Base-by-base conservation (phyloP, 1,284 basidiomycete species). In the Puccinia polysora region DNA sequence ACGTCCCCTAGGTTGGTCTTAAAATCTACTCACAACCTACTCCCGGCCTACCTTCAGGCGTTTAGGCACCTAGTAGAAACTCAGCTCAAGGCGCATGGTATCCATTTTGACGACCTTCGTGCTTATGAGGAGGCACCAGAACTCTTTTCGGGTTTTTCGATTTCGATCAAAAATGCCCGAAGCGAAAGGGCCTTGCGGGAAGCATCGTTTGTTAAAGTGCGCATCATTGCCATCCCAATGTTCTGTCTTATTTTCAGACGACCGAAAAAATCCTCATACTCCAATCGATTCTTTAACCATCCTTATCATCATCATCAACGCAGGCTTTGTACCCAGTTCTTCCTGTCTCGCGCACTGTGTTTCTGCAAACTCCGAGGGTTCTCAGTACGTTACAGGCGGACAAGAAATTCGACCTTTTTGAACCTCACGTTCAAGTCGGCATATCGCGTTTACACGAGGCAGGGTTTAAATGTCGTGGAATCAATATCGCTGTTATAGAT, bases 401-500 rank as follows among this genome's bases (percentile, higher is more conserved):
- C 10, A 43, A 20, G 20, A 32, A 20, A 43, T 32, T 20, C 15
- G 69, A 71, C 38, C 15, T 53, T 15, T 71, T 71, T n/a, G 69
- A 52, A 34, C 70, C 70, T 28, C 70, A 73, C 50, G 52, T 65
- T 45, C 70, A 73, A 73, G 62, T 59, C 34, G 62, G 60, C 36
- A 63, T 73, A 20, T 65, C 70, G 18, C 60, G 60, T 23, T 80
- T 85, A 5, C 85, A 86, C 72, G 81, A 81, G 3, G 75, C 81
- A 70, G 85, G 85, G 7, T 82, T 83, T 75, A 79, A 80, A 28
- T 85, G 85, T 32, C 80, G 81, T 34, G 85, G 85, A 4, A 80
- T 85, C 76, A 83, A 83, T 72, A 82, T 86, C 36, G 85, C 81
- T 50, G 82, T 86, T 65, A 81, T 83, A 58, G 81, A 84, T 75